Evolutionary conservation across 768 basidiomycete species (phyloP).

Genomic region (Tulasnella sp.): DNA sequence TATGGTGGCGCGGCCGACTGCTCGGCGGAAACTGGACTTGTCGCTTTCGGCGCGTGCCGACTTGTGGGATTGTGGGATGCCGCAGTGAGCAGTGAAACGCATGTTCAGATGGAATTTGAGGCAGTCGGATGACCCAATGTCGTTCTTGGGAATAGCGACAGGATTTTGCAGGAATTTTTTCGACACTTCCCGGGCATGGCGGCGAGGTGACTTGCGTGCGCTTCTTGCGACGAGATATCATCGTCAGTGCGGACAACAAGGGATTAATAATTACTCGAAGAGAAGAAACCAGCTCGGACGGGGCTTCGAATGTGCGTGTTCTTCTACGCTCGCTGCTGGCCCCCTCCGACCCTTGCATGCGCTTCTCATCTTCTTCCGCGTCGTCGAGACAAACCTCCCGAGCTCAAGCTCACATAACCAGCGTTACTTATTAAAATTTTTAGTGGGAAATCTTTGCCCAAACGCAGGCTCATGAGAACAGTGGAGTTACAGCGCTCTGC

Average conservation of each 20-base stretch:
- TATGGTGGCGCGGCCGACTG: conserved; percentile 35
- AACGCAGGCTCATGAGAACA: conserved; percentile 52
- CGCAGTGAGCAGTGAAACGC: conserved; percentile 33
- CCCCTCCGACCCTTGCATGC: conserved; percentile 15
- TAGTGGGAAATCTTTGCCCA: conserved; percentile 51
- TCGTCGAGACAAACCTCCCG: neutral
- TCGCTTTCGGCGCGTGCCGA: conserved; percentile 53
- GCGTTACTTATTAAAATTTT: neutral
- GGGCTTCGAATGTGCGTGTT: conserved; percentile 24
- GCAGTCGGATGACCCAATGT: conserved; percentile 3
- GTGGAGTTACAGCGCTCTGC: conserved; percentile 60
- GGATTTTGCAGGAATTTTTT: conserved; percentile 44
- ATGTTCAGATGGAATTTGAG: neutral
- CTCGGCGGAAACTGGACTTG: conserved; percentile 31
- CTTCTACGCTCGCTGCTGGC: neutral
- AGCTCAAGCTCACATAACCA: neutral
- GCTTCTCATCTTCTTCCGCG: conserved; percentile 15
- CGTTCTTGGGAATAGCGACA: conserved; percentile 33
- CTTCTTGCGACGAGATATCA: conserved; percentile 45
- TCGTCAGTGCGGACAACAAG: conserved; percentile 70
- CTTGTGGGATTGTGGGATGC: conserved; percentile 55
- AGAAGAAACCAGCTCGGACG: conserved; percentile 30
- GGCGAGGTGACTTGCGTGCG: conserved; percentile 69
- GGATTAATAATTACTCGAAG: conserved; percentile 59
- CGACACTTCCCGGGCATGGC: conserved; percentile 69